These are phyloP conservation scores for Aspergillus tanneri DNA, from an alignment of 2,329 filamentous ascomycete genomes.

Conservation along the genomic window DNA sequence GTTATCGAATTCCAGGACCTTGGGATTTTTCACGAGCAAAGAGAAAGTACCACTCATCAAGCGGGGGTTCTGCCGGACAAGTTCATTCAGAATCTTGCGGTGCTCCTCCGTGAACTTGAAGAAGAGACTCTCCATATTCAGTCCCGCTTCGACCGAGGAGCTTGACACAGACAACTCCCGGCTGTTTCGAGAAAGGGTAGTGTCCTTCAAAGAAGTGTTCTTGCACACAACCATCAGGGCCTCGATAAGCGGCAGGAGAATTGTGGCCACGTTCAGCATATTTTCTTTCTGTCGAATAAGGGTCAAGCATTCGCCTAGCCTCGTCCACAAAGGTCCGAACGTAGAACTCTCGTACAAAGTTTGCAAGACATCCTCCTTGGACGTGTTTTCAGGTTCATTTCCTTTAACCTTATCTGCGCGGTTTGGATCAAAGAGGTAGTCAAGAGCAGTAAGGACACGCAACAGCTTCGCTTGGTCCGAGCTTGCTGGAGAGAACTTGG, in stretches of 20 bases:
- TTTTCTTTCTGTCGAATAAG: slow-evolving; percentile 89
- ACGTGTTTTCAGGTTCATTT: slow-evolving; percentile 55
- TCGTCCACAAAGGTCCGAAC: slow-evolving; percentile 88
- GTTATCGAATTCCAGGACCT: slow-evolving; percentile 98
- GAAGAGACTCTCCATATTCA: slow-evolving; percentile 79
- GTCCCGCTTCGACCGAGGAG: slow-evolving; percentile 70
- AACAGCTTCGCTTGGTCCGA: slow-evolving; percentile 96
- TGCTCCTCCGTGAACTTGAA: slow-evolving; percentile 98
- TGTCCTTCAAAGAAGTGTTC: slow-evolving; percentile 80
- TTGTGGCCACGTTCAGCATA: slow-evolving; percentile 96
- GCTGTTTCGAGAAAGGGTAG: slow-evolving; percentile 49
- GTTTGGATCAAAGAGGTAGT: slow-evolving; percentile 90
- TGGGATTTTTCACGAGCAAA: slow-evolving; percentile 94
- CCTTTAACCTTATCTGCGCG: slow-evolving; percentile 54
- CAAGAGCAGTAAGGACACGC: slow-evolving; percentile 85
- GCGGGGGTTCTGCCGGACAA: slow-evolving; percentile 94
- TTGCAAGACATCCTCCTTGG: slow-evolving; percentile 81
- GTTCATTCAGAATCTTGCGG: slow-evolving; percentile 94
- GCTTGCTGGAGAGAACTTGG: slow-evolving; percentile 92
- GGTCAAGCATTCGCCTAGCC: slow-evolving; percentile 81
- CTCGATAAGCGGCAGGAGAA: slow-evolving; percentile 89
- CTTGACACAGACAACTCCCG: slow-evolving; percentile 74
- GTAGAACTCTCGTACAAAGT: slow-evolving; percentile 87
- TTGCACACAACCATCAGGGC: slow-evolving; percentile 99
- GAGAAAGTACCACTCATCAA: slow-evolving; percentile 98